Evolutionary conservation across 306 rosid species (phyloP).

Genomic region (Castanospermum australe): DNA sequence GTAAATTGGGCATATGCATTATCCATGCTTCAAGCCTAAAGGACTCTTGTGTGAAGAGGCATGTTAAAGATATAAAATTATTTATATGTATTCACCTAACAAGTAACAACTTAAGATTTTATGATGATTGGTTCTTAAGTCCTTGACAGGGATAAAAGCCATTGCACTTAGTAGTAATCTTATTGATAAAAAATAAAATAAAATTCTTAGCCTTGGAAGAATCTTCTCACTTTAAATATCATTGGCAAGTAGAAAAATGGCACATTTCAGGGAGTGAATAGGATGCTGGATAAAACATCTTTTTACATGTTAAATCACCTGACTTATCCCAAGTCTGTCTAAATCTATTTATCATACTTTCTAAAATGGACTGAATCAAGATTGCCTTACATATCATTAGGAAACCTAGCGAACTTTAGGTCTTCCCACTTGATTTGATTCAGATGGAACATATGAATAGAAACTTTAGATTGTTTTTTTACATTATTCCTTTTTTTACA

Average conservation of each 20-base stretch:
- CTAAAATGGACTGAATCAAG: neutral
- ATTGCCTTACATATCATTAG: neutral
- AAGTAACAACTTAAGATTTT: too few relatives aligned
- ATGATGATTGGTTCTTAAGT: neutral
- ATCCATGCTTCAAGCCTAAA: too few relatives aligned
- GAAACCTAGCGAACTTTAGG: neutral
- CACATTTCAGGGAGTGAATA: neutral
- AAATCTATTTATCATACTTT: neutral
- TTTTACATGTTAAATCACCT: neutral
- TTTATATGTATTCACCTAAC: too few relatives aligned
- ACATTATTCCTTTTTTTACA: neutral
- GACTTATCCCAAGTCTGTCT: neutral
- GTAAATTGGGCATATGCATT: too few relatives aligned
- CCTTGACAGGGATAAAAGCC: neutral
- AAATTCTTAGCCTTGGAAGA: neutral
- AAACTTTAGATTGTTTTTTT: neutral
- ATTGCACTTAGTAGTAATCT: too few relatives aligned
- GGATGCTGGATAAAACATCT: neutral
- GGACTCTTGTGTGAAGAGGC: too few relatives aligned
- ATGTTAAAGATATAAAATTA: too few relatives aligned
- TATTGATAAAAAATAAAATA: too few relatives aligned
- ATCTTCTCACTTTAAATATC: neutral
- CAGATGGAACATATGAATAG: neutral
- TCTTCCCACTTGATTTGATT: neutral
- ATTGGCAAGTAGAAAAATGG: neutral